These are phyloP conservation scores for Colletotrichum sp. DNA, from an alignment of 2,329 filamentous ascomycete species.

Conservation along the genomic window DNA sequence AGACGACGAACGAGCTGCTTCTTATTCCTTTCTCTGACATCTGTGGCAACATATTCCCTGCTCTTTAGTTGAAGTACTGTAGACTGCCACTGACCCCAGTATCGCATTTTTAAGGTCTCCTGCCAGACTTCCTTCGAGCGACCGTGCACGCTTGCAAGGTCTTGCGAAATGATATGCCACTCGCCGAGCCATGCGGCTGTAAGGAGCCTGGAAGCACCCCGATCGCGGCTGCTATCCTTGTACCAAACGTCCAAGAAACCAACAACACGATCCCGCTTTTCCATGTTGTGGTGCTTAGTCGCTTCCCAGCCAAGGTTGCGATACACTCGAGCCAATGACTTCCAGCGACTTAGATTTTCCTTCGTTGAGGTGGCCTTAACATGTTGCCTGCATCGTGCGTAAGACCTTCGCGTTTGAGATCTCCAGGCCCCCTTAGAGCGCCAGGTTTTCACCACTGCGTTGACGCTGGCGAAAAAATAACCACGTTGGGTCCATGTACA, in stretches of 20 bases:
- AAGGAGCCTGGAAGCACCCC: slow-evolving; percentile 1
- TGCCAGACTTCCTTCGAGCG: not conserved
- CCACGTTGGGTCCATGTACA: slow-evolving; percentile 5
- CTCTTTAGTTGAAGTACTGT: slow-evolving; percentile 20
- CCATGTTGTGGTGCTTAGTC: not conserved
- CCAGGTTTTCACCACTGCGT: not conserved
- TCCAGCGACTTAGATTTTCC: slow-evolving; percentile 14
- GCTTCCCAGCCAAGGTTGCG: slow-evolving; percentile 2
- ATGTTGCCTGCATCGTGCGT: slow-evolving; percentile 14
- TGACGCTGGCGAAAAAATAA: not conserved
- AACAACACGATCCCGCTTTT: not conserved
- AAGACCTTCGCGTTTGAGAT: slow-evolving; percentile 10
- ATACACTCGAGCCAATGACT: not conserved
- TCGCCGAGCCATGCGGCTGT: slow-evolving; percentile 14
- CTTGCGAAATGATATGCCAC: slow-evolving; percentile 16
- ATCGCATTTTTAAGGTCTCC: slow-evolving; percentile 1
- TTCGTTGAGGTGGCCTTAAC: slow-evolving; percentile 14
- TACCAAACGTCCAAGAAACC: slow-evolving; percentile 3
- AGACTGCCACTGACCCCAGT: slow-evolving; percentile 22
- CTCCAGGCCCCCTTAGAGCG: slow-evolving; percentile 2
- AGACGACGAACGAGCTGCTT: slow-evolving; percentile 14
- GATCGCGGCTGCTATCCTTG: not conserved
- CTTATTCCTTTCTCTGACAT: slow-evolving; percentile 18
- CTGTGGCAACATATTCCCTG: slow-evolving; percentile 16
- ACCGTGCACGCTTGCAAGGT: not conserved